phyloP scores from a whole-genome alignment of 2,329 filamentous ascomycete genomes.

The Pestalotiopsis sp. region DNA sequence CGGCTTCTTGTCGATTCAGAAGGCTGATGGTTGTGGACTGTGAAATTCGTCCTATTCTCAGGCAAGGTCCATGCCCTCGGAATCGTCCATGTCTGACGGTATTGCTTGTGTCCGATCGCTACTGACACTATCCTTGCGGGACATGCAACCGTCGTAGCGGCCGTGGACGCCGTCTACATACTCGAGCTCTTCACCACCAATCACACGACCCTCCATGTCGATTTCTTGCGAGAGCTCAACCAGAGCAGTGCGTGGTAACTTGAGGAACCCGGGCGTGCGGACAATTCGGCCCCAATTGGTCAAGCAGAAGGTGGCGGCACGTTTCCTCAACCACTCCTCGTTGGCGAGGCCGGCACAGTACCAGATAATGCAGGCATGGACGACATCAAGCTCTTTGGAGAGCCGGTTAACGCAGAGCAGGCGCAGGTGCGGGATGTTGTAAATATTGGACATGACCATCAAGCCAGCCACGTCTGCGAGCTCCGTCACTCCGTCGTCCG shows the following conservation, averaged over 20 bases:
- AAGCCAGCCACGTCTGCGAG: slow-evolving; percentile 89
- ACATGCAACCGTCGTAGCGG: slow-evolving; percentile 42
- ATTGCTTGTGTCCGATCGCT: slow-evolving; percentile 60
- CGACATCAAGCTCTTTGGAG: slow-evolving; percentile 87
- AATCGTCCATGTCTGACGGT: slow-evolving; percentile 61
- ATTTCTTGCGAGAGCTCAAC: slow-evolving; percentile 93
- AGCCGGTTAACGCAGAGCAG: slow-evolving; percentile 89
- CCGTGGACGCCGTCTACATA: slow-evolving; percentile 52
- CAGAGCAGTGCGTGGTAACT: slow-evolving; percentile 74
- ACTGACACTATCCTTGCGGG: slow-evolving; percentile 61
- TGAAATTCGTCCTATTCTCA: slow-evolving; percentile 15
- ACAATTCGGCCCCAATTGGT: slow-evolving; percentile 95
- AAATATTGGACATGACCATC: slow-evolving; percentile 96
- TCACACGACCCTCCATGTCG: slow-evolving; percentile 86
- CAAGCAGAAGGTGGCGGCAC: slow-evolving; percentile 86
- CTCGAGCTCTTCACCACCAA: slow-evolving; percentile 82
- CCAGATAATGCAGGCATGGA: slow-evolving; percentile 95
- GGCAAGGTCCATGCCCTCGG: slow-evolving; percentile 63
- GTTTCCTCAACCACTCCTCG: slow-evolving; percentile 90
- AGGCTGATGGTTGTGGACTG: not conserved
- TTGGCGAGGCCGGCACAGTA: slow-evolving; percentile 87
- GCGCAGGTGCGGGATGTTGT: slow-evolving; percentile 92
- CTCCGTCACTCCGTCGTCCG: slow-evolving; percentile 72
- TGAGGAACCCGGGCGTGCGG: slow-evolving; percentile 82
- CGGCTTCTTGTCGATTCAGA: not conserved